Evolutionary conservation across 2,329 filamentous ascomycete species (phyloP), one percentile per base, ranked within the genome.

Genomic region (Diplodia seriata): DNA sequence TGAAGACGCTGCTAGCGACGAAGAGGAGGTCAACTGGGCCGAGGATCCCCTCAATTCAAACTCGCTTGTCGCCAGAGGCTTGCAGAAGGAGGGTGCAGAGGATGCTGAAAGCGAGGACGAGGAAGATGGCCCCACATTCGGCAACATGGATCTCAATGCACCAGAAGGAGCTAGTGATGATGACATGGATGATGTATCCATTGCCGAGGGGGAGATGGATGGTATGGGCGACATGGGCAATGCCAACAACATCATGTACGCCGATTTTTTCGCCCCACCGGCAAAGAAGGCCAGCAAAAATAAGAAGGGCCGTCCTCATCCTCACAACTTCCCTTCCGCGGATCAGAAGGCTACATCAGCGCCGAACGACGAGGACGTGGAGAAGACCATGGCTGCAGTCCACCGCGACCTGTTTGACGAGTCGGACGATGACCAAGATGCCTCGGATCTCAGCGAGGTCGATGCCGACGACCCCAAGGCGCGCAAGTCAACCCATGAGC

Each of bases 321-420:
- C 85, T 11, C 82, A 82, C 73, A 84, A 83, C 72, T 82, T 82
- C 65, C 81, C 79, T 7, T 43, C 38, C 14, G 75, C 76, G 7
- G 82, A 89, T 5, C 31, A 68, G 12, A 63, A 68, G 40, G 82
- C 31, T 15, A 18, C 55, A 31, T 47, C 33, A 26, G 57, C 49
- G n/a, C 59, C 53, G 8, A 56, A 85, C 11, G 86, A 89, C 33
- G 86, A 84, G 31, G 92, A 95, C 49, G 84, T 97, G 63, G 86
- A 94, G 75, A 88, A 92, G 55, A 91, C 93, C 33, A 97, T 97
- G 85, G 89, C 88, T 23, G 89, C 93, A 75, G 93, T 97, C 31
- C 91, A 92, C 63, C 90, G 93, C 59, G 94, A 98, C 77, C 84
- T 99, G 14, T 97, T 98, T 72, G 93, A 97, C 50, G 92, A 95